Conservation (phyloP, 1,284 basidiomycete species). For the Rhodotorula sp. region DNA sequence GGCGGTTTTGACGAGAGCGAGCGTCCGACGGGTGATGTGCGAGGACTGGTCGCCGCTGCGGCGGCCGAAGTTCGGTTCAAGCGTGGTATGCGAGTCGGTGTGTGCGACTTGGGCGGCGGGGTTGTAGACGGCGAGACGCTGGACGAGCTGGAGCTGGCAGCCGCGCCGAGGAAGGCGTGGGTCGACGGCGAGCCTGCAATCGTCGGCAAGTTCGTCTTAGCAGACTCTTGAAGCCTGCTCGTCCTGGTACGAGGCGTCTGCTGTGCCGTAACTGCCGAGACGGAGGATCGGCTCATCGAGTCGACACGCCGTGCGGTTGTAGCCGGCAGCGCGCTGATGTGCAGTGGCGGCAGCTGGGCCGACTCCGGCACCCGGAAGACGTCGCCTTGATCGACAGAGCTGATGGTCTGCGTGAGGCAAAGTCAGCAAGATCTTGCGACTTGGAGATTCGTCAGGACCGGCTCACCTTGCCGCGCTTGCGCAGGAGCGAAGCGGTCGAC, state of each 20-base stretch:
- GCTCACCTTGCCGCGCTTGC: conserved; percentile 85
- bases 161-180: not conserved
- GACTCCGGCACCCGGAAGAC: conserved; percentile 63
- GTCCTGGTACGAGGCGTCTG: conserved; percentile 25
- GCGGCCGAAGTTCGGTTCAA: conserved; percentile 19
- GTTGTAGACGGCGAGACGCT: conserved; percentile 17
- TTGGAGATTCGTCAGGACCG: conserved; percentile 8
- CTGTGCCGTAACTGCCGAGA: conserved; percentile 15
- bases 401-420: conserved; percentile 30
- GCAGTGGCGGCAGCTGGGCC: conserved; percentile 73
- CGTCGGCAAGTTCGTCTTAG: conserved; percentile 62
- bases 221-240: conserved; percentile 38
- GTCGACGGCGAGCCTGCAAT: conserved; percentile 82
- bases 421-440: conserved; percentile 1
- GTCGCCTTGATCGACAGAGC: conserved; percentile 61
- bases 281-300: conserved; percentile 30
- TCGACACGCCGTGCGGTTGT: conserved; percentile 70
- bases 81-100: conserved; percentile 89
- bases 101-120: conserved; percentile 44
- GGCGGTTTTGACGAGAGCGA: conserved; percentile 59
- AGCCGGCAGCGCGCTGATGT: conserved; percentile 75
- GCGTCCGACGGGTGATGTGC: conserved; percentile 64
- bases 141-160: not conserved
- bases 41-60: conserved; percentile 4
- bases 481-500: conserved; percentile 64